Percentiles rank a stretch among this genome's conserved stretches.
Evolutionary conservation across 768 basidiomycete genomes (phyloP).

Genomic region (Hygrophoropsis aurantiaca): DNA sequence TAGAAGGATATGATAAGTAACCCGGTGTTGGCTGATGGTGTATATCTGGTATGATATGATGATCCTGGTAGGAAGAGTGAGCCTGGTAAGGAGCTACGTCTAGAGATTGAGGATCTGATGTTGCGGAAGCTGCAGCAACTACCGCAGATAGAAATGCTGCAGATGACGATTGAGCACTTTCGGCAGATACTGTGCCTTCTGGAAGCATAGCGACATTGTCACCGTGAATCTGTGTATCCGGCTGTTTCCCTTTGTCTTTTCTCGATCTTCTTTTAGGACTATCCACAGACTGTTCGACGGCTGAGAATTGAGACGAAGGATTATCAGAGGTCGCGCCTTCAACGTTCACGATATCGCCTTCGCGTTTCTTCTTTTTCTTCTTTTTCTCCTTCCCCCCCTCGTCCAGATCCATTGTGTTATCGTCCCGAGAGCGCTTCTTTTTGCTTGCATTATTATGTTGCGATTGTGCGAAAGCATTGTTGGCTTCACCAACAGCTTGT

Average conservation of each 20-base stretch:
- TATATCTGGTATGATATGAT: slow-evolving; percentile 25
- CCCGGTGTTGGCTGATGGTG: slow-evolving; percentile 17
- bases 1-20: slow-evolving; percentile 30
- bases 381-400: slow-evolving; percentile 17
- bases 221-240: slow-evolving; percentile 31
- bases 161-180: slow-evolving; percentile 47
- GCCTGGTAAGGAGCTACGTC: slow-evolving; percentile 26
- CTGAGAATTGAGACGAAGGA: not conserved
- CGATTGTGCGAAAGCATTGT: slow-evolving; percentile 34
- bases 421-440: slow-evolving; percentile 34
- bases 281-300: not conserved
- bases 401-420: slow-evolving; percentile 9
- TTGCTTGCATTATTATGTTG: slow-evolving; percentile 24
- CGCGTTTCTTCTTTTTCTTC: slow-evolving; percentile 36
- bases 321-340: slow-evolving; percentile 3
- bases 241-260: slow-evolving; percentile 31
- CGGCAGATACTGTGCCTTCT: slow-evolving; percentile 18
- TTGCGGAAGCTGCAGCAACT: slow-evolving; percentile 62
- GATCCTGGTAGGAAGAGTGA: slow-evolving; percentile 34
- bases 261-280: slow-evolving; percentile 33
- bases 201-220: slow-evolving; percentile 22
- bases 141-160: slow-evolving; percentile 64
- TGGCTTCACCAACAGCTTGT: slow-evolving; percentile 46
- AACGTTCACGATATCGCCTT: not conserved
- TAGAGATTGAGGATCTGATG: slow-evolving; percentile 33